Conservation (phyloP, 2,329 filamentous ascomycete species). For the Penicillium sp. region DNA sequence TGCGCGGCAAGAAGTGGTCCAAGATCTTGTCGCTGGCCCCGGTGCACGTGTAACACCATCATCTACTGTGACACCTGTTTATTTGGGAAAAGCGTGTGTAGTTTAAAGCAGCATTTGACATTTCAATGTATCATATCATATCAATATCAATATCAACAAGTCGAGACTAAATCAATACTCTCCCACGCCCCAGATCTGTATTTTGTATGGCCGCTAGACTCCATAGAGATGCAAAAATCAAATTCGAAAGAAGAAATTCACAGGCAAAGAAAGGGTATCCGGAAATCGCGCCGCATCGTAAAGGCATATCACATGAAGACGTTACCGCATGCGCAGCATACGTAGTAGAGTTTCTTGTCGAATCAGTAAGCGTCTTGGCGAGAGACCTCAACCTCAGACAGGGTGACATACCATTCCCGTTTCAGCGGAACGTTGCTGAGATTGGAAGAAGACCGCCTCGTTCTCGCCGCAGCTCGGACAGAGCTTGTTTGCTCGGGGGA, state of each 20-base stretch:
- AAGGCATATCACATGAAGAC: constrained; percentile 63
- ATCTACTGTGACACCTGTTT: constrained; percentile 18
- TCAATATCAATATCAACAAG: too few species aligned
- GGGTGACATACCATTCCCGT: constrained; percentile 86
- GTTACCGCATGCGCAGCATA: constrained; percentile 91
- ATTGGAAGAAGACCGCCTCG: constrained; percentile 98
- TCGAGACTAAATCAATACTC: too few species aligned
- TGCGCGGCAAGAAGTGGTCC: constrained; percentile 93
- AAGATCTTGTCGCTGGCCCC: constrained; percentile 97
- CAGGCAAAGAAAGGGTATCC: constrained; percentile 35
- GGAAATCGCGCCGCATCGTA: constrained; percentile 24
- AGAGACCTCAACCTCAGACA: not conserved
- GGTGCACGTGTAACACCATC: constrained; percentile 67
- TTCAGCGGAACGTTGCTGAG: constrained; percentile 93
- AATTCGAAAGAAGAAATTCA: not conserved
- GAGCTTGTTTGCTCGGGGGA: constrained; percentile 83
- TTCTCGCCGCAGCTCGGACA: constrained; percentile 85
- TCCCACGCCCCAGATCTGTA: too few species aligned
- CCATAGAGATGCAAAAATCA: constrained; percentile 16
- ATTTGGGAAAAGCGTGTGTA: constrained; percentile 32
- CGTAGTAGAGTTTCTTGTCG: constrained; percentile 82
- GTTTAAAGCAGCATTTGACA: constrained; percentile 32
- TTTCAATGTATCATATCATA: constrained; percentile 16
- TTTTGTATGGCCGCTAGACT: constrained; percentile 9
- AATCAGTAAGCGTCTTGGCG: constrained; percentile 19